Conservation (phyloP, 306 rosid genomes). For the Benincasa hispida region DNA sequence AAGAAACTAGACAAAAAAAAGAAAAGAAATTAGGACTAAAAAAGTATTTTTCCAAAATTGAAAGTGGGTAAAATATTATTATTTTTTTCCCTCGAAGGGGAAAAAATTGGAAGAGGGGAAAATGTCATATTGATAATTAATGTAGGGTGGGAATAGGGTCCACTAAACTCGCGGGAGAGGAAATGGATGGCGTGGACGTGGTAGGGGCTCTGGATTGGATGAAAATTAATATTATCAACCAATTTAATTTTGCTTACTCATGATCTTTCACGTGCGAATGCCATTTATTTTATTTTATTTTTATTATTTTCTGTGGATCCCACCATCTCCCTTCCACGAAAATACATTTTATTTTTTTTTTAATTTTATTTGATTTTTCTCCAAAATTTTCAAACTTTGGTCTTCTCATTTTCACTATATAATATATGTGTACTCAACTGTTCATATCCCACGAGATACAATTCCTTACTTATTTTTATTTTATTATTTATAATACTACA, state of each 20-base stretch:
- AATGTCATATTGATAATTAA: neutral
- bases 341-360: neutral
- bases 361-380: neutral
- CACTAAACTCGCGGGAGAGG: neutral
- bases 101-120: too few species aligned
- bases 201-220: neutral
- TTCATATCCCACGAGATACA: neutral
- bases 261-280: neutral
- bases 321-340: neutral
- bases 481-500: neutral
- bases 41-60: too few species aligned
- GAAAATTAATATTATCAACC: neutral
- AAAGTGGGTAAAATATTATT: too few species aligned
- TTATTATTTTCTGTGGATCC: neutral
- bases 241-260: neutral
- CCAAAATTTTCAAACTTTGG: neutral
- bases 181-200: neutral
- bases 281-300: neutral
- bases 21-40: too few species aligned
- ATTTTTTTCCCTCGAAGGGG: too few species aligned
- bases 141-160: neutral
- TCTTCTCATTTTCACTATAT: neutral
- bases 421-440: too few species aligned
- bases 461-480: neutral
- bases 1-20: too few species aligned